Evolutionary conservation across 2,329 filamentous ascomycete genomes (phyloP).

Genomic region (Colletotrichum sp.): DNA sequence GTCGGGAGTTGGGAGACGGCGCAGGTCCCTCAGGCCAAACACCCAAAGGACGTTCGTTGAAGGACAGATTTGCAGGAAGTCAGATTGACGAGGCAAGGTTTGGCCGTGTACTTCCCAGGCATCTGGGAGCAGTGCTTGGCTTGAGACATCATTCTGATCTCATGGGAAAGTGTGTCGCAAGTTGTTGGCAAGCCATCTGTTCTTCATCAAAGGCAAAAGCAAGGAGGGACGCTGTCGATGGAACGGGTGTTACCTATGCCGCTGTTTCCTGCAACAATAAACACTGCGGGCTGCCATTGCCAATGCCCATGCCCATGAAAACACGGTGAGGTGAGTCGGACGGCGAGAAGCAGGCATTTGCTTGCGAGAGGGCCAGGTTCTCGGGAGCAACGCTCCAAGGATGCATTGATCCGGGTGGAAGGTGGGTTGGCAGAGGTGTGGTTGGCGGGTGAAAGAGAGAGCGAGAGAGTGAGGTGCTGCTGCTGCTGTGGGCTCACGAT

Average conservation of each 20-base stretch:
- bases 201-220: neutral
- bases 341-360: neutral
- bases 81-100: neutral
- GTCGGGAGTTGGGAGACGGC: neutral
- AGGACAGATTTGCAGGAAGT: neutral
- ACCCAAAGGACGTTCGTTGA: neutral
- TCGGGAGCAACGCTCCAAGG: neutral
- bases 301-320: neutral
- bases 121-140: neutral
- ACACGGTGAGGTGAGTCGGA: neutral
- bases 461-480: neutral
- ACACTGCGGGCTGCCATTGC: neutral
- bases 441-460: neutral
- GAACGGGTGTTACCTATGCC: neutral
- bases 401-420: neutral
- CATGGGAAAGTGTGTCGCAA: neutral
- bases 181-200: neutral
- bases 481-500: neutral
- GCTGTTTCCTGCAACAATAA: conserved; percentile 5
- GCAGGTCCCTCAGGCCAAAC: neutral
- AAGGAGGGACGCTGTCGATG: conserved; percentile 7
- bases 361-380: neutral
- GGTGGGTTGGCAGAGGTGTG: neutral
- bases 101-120: neutral
- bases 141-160: conserved; percentile 17